phyloP scores from a whole-genome alignment of 73 alveolate species.

The Paramecium bursaria region DNA sequence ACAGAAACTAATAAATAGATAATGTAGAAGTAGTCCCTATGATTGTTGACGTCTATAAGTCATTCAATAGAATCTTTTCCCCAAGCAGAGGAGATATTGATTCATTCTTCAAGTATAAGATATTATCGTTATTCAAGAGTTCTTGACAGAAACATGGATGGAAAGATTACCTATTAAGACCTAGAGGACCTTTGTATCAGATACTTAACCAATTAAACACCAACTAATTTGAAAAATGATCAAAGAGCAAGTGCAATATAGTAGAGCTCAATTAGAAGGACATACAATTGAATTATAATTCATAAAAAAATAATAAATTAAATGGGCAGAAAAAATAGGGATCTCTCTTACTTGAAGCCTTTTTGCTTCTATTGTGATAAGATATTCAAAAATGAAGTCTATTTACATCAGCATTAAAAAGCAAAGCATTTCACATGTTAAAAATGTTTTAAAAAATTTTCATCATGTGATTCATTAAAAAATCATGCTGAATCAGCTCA shows the following conservation, averaged over 20 bases:
- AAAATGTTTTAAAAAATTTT: constrained; percentile 92
- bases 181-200: constrained; percentile 39
- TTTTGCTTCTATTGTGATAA: constrained; percentile 99
- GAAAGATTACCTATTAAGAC: constrained; percentile 50
- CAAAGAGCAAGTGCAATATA: too few species aligned
- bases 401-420: constrained; percentile 97
- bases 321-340: constrained; percentile 98
- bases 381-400: constrained; percentile 94
- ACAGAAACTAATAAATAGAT: constrained; percentile 55
- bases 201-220: constrained; percentile 51
- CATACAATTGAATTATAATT: too few species aligned
- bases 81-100: constrained; percentile 59
- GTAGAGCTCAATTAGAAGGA: too few species aligned
- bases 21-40: constrained; percentile 56
- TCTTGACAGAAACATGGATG: constrained; percentile 53
- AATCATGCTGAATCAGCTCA: constrained; percentile 81
- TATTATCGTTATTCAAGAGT: background rate
- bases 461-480: constrained; percentile 95
- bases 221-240: constrained; percentile 58
- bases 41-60: constrained; percentile 58
- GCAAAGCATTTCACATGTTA: constrained; percentile 98
- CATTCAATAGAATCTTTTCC: constrained; percentile 56
- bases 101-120: constrained; percentile 44
- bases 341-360: constrained; percentile 92
- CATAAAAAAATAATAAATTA: too few species aligned